Conservation (phyloP, 768 basidiomycete species). For the Albatrellus ellisii region DNA sequence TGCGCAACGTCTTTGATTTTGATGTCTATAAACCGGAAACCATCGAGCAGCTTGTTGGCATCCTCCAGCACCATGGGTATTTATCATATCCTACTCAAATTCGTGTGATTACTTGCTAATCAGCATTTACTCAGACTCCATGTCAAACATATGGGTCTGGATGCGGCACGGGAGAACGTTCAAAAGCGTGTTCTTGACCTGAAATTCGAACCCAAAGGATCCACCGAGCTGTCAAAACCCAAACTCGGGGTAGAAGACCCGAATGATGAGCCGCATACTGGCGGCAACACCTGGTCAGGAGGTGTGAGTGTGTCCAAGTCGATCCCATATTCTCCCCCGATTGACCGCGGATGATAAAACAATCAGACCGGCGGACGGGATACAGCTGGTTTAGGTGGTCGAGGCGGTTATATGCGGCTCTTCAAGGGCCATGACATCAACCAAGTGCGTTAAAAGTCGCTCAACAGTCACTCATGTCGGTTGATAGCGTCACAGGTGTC, state of each 20-base stretch:
- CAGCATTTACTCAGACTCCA: slow-evolving; percentile 24
- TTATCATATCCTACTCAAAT: slow-evolving; percentile 9
- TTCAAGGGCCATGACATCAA: slow-evolving; percentile 50
- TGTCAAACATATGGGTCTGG: slow-evolving; percentile 40
- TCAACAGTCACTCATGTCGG: background rate
- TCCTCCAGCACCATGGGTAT: slow-evolving; percentile 51
- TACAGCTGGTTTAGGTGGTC: slow-evolving; percentile 53
- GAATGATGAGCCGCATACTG: slow-evolving; percentile 38
- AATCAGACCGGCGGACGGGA: slow-evolving; percentile 48
- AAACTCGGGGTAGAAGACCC: slow-evolving; percentile 52
- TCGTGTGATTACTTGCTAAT: background rate
- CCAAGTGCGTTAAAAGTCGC: slow-evolving; percentile 24
- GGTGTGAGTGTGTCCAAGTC: slow-evolving; percentile 27
- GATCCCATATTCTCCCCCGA: background rate
- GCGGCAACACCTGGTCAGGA: slow-evolving; percentile 54
- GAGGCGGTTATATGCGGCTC: slow-evolving; percentile 54
- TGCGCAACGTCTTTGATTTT: slow-evolving; percentile 60
- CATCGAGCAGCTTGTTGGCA: slow-evolving; percentile 44
- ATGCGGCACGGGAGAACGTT: slow-evolving; percentile 40
- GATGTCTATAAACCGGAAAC: slow-evolving; percentile 56
- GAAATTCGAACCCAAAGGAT: slow-evolving; percentile 41
- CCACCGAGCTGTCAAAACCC: slow-evolving; percentile 33
- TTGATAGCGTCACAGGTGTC: slow-evolving; percentile 25
- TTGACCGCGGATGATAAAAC: background rate
- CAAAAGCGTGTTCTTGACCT: slow-evolving; percentile 39